phyloP scores from a whole-genome alignment of 2,329 filamentous ascomycete species.

The Diaporthe sp. region DNA sequence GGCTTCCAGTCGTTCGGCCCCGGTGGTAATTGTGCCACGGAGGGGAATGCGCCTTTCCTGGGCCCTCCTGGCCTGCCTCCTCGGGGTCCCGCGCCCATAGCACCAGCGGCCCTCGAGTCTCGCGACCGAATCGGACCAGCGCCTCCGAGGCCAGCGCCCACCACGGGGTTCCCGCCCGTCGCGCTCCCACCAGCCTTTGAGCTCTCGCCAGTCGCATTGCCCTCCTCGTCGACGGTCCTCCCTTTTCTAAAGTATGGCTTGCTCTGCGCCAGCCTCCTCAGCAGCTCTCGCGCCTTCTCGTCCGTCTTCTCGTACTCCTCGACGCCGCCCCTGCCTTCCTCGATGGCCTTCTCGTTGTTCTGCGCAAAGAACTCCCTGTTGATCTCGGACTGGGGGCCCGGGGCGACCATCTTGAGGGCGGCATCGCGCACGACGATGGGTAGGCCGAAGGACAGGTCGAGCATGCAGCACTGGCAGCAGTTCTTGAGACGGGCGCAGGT shows the following conservation, averaged over 20 bases:
- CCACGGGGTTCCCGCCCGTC: constrained; percentile 61
- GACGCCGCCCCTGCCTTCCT: constrained; percentile 86
- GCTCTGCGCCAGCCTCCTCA: constrained; percentile 87
- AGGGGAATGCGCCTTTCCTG: constrained; percentile 74
- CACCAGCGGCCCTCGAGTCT: constrained; percentile 68
- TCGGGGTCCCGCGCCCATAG: constrained; percentile 61
- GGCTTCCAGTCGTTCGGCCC: constrained; percentile 88
- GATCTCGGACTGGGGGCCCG: constrained; percentile 90
- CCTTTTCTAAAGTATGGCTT: constrained; percentile 97
- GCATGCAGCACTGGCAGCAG: constrained; percentile 99
- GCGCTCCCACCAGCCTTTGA: constrained; percentile 54
- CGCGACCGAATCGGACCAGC: constrained; percentile 86
- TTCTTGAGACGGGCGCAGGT: constrained; percentile 98
- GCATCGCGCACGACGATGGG: constrained; percentile 96
- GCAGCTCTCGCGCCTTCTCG: constrained; percentile 91
- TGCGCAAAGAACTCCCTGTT: constrained; percentile 99
- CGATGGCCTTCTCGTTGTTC: constrained; percentile 95
- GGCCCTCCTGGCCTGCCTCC: constrained; percentile 58
- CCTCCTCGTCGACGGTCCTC: constrained; percentile 76
- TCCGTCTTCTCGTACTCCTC: constrained; percentile 98
- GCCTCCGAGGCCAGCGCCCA: constrained; percentile 71
- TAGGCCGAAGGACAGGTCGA: constrained; percentile 94
- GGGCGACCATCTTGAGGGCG: constrained; percentile 96
- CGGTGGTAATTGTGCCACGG: constrained; percentile 81
- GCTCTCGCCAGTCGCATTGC: constrained; percentile 55